Evolutionary conservation across 208 protist genomes (phyloP).

Genomic region (Leishmania gerbilli): DNA sequence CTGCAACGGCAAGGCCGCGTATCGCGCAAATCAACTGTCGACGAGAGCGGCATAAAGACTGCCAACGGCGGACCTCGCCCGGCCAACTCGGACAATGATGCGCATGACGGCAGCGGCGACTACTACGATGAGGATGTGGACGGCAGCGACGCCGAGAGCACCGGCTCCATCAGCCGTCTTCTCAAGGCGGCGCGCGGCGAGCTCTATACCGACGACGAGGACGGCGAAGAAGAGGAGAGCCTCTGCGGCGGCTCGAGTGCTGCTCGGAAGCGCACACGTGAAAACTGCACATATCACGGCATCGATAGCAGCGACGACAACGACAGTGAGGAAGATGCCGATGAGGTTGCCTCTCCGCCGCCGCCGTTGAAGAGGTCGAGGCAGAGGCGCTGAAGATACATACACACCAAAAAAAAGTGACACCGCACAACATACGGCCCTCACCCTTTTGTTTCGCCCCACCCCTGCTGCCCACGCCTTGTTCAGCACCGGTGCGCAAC

Average conservation of each 20-base stretch:
- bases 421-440: neutral
- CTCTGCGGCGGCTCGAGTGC: neutral
- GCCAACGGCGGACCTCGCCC: constrained; percentile 24
- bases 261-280: constrained; percentile 18
- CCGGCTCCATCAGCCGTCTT: constrained; percentile 33
- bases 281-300: constrained; percentile 19
- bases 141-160: constrained; percentile 29
- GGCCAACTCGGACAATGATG: constrained; percentile 17
- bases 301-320: constrained; percentile 36
- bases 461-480: neutral
- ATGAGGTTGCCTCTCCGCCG: neutral
- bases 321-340: constrained; percentile 17
- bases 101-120: constrained; percentile 28
- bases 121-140: constrained; percentile 25
- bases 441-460: neutral
- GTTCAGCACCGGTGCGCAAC: neutral
- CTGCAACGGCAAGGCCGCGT: constrained; percentile 70
- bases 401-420: neutral
- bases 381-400: neutral
- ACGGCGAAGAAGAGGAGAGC: constrained; percentile 23
- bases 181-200: constrained; percentile 22
- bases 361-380: constrained; percentile 13
- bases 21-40: constrained; percentile 62
- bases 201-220: constrained; percentile 37
- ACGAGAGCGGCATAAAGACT: constrained; percentile 47